Base-by-base conservation (phyloP, 306 rosid species). In the Dalbergia cultrata region DNA sequence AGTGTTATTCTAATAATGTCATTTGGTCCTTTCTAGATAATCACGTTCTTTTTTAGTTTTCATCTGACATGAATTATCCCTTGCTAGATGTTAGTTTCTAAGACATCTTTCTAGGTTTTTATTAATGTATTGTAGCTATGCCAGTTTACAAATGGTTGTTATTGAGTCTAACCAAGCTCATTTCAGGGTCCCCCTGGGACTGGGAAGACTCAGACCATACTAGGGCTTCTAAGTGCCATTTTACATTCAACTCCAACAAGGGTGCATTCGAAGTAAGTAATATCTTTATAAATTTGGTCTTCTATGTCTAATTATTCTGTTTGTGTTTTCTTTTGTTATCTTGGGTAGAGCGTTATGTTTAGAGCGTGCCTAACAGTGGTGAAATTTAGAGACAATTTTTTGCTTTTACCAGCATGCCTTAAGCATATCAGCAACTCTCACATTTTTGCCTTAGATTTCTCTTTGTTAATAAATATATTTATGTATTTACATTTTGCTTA, bases 171-270 rank as follows among this genome's bases (percentile, higher is more conserved):
- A 90, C 68, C 74, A 52, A 58, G 61, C 72, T 76, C 53, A 83
- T 85, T 88, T 77, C 84, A 95, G 99, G 99, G 99, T 9, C 99
- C 99, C 83, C 99, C 99, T 82, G 97, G 99, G 78, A 95, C 99
- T 67, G 99, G 97, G 78, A 95, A 95, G 86, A 95, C 99, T 73
- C 97, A 95, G 75, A 91, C 99, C 77, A 93, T 91, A 80, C 97
- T 95, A 80, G 99, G 93, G 80, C 86, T 95, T 86, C 94, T 95
- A 37, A 95, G 99, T 66, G 88, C 94, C 77, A 93, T 95, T 87
- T 88, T 95, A 83, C 99, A 95, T 89, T 93, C 99, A 39, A 89
- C 92, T 81, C 99, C 99, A 67, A 82, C 93, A 37, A 91, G 97
- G 85, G 61, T 93, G 81, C 90, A 84, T 18, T 86, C 97, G 66